Base-by-base conservation (phyloP, 2,329 filamentous ascomycete genomes). In the Monosporascus sp. region DNA sequence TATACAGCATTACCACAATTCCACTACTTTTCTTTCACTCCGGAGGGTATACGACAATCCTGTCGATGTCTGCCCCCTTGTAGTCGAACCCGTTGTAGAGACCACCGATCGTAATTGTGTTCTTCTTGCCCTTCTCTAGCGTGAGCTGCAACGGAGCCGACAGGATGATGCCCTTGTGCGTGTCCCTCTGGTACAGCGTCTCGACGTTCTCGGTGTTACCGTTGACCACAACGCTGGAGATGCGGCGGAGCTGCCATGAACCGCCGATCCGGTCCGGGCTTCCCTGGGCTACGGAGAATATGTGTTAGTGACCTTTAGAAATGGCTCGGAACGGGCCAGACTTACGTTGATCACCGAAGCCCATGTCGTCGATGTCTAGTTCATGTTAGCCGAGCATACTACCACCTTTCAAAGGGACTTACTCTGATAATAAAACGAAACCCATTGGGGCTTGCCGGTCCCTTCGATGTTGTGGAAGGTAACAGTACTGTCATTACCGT, bases 201-300 rank as follows among this genome's bases (percentile, higher is more conserved):
- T 80, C 70, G 3, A 80, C 62, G 26, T 74, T 71, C 47, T 78
- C 70, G 0, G 69, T 74, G 53, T 84, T 78, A 45, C 79, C 70
- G 37, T 73, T 86, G 2, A 85, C 78, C 0, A 84, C 70, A 2
- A 86, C 81, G 48, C 81, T 83, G 60, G 77, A 78, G 52, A 85
- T 79, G 9, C 82, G 76, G 5, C 82, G 76, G 6, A 86, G 68
- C 55, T 83, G 79, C 81, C 81, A 86, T 0, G 72, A 67, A 0
- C 82, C 81, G 5, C 78, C 78, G 52, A 86, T 84, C 7, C 82
- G 76, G 61, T 86, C 81, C 0, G 82, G 82, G 0, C 70, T 68
- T 6, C 82, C 82, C 44, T 75, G 77, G 2, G 82, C 65, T 68
- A 19, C 37, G 7, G 24, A 35, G 16, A 19, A 9, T 31, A 16